Percentiles rank a stretch among this genome's conserved stretches.
Conservation (phyloP, 2,329 filamentous ascomycete species). For the Claviceps spartinae region DNA sequence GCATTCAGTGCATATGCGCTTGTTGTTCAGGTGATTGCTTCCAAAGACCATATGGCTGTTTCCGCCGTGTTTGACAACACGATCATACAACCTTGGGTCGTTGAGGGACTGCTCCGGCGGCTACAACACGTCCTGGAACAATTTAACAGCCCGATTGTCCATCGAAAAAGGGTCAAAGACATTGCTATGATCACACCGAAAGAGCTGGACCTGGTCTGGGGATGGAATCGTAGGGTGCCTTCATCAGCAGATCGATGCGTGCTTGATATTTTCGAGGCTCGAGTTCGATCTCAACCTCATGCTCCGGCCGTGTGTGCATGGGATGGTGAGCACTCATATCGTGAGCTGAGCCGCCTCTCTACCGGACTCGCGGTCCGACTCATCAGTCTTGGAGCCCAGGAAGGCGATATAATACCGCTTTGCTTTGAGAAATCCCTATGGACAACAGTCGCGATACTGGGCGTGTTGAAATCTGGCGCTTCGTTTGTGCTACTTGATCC, state of each 20-base stretch:
- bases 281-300: constrained; percentile 22
- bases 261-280: constrained; percentile 31
- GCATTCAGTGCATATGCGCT: background rate
- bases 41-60: background rate
- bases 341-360: constrained; percentile 29
- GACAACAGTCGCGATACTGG: constrained; percentile 31
- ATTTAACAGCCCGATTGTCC: background rate
- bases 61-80: background rate
- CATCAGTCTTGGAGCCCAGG: constrained; percentile 19
- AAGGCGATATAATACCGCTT: constrained; percentile 32
- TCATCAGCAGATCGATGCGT: constrained; percentile 27
- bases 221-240: constrained; percentile 30
- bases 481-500: constrained; percentile 34
- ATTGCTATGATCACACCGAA: background rate
- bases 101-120: background rate
- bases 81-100: background rate
- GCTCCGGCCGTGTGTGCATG: constrained; percentile 33
- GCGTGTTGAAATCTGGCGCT: constrained; percentile 34
- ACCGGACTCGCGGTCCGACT: constrained; percentile 28
- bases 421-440: constrained; percentile 37
- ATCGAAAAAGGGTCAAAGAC: background rate
- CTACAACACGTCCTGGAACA: constrained; percentile 1
- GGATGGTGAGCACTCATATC: constrained; percentile 35
- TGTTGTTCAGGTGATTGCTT: background rate
- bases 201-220: constrained; percentile 31